Conservation (phyloP, 148 eudicot species). For the Rhododendron ferrugineum region DNA sequence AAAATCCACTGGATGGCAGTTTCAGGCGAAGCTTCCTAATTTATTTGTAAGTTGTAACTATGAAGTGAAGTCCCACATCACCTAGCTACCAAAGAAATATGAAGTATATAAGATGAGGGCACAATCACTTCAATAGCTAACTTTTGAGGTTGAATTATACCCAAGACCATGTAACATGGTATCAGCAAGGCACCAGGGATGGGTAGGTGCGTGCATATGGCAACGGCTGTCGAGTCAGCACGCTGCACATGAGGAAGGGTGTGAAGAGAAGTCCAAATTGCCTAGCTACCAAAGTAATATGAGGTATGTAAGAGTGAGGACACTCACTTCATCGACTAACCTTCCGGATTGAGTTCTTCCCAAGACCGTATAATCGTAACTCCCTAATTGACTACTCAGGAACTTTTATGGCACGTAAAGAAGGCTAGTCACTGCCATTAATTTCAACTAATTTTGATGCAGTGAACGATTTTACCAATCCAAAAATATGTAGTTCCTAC, state of each 20-base stretch:
- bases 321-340: neutral
- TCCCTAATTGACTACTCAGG: neutral
- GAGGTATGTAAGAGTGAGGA: neutral
- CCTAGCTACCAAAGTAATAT: neutral
- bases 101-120: neutral
- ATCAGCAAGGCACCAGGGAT: neutral
- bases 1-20: neutral
- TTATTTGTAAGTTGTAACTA: neutral
- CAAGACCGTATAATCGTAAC: neutral
- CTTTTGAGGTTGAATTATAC: neutral
- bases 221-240: neutral
- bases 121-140: neutral
- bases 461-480: neutral
- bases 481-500: neutral
- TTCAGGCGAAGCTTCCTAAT: neutral
- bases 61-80: neutral
- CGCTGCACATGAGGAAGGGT: neutral
- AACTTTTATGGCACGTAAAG: neutral
- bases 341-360: neutral
- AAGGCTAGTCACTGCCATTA: neutral
- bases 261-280: neutral
- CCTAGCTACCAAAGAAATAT: neutral
- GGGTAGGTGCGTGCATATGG: neutral
- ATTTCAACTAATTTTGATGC: neutral
- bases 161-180: neutral